Evolutionary conservation across 192 early-diverging fungal genomes (phyloP).

Genomic region (Coemansia sp.): DNA sequence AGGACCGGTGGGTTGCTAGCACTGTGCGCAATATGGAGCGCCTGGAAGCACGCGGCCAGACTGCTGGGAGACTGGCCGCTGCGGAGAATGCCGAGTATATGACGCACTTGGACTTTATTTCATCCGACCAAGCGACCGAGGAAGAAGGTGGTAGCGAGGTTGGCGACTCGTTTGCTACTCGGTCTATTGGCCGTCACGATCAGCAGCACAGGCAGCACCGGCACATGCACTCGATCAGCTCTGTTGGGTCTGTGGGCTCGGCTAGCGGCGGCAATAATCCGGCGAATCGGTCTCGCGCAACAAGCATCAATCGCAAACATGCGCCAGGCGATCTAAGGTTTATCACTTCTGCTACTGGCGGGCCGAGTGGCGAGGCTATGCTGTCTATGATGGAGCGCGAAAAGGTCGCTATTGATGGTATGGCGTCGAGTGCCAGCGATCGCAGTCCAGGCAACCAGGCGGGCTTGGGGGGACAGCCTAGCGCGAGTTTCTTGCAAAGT

Average conservation of each 20-base stretch:
- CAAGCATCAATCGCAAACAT: slow-evolving; percentile 39
- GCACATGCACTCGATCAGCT: slow-evolving; percentile 23
- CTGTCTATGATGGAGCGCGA: slow-evolving; percentile 34
- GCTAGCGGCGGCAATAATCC: slow-evolving; percentile 6
- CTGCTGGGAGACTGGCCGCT: slow-evolving; percentile 15
- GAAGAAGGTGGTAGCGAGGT: neutral
- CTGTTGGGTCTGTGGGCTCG: slow-evolving; percentile 27
- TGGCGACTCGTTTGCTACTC: neutral
- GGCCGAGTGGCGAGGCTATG: slow-evolving; percentile 30
- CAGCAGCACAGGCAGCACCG: neutral
- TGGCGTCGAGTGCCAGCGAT: slow-evolving; percentile 9
- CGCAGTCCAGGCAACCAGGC: slow-evolving; percentile 15
- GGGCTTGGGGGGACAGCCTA: neutral
- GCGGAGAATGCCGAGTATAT: slow-evolving; percentile 19
- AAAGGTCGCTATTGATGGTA: neutral
- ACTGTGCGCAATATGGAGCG: slow-evolving; percentile 37
- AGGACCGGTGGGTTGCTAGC: slow-evolving; percentile 69
- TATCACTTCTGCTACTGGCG: slow-evolving; percentile 11
- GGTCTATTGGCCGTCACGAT: neutral
- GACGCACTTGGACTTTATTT: slow-evolving; percentile 9
- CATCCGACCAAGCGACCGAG: neutral
- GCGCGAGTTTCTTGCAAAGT: neutral
- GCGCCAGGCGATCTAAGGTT: slow-evolving; percentile 44
- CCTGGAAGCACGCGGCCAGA: slow-evolving; percentile 13
- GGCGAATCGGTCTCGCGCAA: slow-evolving; percentile 36